phyloP scores from a whole-genome alignment of 805 yeast genomes.

The Wickerhamomyces alni region DNA sequence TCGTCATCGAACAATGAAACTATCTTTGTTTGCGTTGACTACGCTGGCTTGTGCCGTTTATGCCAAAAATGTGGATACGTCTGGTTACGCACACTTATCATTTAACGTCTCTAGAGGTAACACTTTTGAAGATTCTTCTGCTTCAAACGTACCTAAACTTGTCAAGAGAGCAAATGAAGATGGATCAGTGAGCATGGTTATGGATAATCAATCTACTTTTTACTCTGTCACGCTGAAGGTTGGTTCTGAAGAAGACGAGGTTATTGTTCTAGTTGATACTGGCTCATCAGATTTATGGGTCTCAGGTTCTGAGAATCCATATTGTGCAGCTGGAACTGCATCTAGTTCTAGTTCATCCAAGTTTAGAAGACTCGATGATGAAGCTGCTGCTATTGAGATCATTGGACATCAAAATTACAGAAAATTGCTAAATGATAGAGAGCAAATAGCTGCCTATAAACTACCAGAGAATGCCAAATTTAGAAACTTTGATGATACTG shows the following conservation, averaged over 20 bases:
- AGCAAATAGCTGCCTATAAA: neutral
- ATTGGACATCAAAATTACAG: constrained; percentile 3
- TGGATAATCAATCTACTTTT: constrained; percentile 36
- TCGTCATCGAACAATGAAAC: too few species aligned
- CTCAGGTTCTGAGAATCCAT: constrained; percentile 41
- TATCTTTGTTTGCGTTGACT: neutral
- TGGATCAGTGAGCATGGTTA: constrained; percentile 26
- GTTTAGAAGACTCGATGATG: constrained; percentile 11
- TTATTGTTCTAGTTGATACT: constrained; percentile 60
- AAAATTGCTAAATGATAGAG: neutral
- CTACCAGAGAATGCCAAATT: neutral
- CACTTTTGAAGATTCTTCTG: neutral
- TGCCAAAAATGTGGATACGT: constrained; percentile 1
- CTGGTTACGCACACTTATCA: constrained; percentile 1
- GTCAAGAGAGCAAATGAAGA: constrained; percentile 20
- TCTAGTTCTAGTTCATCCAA: constrained; percentile 2
- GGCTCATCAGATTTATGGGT: constrained; percentile 77
- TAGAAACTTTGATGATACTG: constrained; percentile 5
- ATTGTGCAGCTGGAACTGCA: constrained; percentile 32
- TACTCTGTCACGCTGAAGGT: constrained; percentile 40
- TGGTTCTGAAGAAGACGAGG: constrained; percentile 54
- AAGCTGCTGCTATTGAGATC: neutral
- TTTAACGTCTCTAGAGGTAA: constrained; percentile 4
- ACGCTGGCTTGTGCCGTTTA: neutral
- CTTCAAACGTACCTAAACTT: constrained; percentile 1